These are phyloP conservation scores for Thermochaetoides thermophila DNA, from an alignment of 495 filamentous ascomycete species.

Conservation along the genomic window DNA sequence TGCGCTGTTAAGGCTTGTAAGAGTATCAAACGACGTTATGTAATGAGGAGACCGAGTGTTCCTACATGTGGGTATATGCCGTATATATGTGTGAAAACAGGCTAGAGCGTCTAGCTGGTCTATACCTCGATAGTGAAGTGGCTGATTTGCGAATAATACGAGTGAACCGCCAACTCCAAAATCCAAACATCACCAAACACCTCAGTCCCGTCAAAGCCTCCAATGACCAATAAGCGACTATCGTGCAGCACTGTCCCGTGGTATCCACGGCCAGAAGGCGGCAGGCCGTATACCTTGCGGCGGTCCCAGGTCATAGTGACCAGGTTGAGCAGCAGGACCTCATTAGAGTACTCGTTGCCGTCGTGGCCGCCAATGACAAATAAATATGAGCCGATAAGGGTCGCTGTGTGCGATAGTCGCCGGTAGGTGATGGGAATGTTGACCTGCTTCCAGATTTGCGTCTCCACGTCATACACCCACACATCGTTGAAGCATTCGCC, in stretches of 20 bases:
- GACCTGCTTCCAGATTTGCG: conserved; percentile 37
- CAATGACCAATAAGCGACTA: conserved; percentile 42
- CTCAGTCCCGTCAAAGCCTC: conserved; percentile 48
- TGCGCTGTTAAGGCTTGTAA: too few species aligned
- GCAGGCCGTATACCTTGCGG: conserved; percentile 45
- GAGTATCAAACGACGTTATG: too few species aligned
- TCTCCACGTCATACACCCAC: conserved; percentile 52
- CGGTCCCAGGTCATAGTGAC: conserved; percentile 56
- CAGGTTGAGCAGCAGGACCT: conserved; percentile 48
- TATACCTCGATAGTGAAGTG: conserved; percentile 52
- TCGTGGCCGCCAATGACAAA: conserved; percentile 55
- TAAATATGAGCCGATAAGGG: conserved; percentile 49
- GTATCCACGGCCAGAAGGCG: conserved; percentile 46
- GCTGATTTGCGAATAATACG: conserved; percentile 54
- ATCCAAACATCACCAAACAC: conserved; percentile 50
- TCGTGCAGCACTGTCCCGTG: conserved; percentile 49
- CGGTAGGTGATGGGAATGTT: conserved; percentile 38
- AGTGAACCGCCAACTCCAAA: conserved; percentile 47
- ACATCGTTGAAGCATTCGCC: conserved; percentile 54
- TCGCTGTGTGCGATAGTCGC: conserved; percentile 47
- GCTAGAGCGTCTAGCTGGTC: background rate
- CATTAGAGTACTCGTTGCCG: conserved; percentile 49
- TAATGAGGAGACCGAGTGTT: too few species aligned
- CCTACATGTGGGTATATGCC: too few species aligned
- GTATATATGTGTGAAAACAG: too few species aligned